A percentile compares a stretch with the other conserved stretches of the same genome.
Evolutionary conservation across 352 stramenopile genomes (phyloP).

Genomic region (Phytophthora pini): DNA sequence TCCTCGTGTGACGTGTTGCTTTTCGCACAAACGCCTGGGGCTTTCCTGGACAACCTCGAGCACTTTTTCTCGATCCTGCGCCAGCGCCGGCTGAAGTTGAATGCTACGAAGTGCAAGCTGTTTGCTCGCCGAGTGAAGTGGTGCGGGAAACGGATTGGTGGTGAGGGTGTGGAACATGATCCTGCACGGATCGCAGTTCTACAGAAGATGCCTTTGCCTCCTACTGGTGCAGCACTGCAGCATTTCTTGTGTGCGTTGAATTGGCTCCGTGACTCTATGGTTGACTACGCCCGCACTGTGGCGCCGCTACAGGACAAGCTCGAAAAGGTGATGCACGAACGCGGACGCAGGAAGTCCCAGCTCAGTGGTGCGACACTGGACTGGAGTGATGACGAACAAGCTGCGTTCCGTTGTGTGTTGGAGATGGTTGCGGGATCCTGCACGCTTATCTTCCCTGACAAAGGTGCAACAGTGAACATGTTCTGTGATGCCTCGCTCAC

Average conservation of each 20-base stretch:
- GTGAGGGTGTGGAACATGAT: conserved; percentile 13
- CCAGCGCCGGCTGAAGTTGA: conserved; percentile 10
- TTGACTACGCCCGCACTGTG: neutral
- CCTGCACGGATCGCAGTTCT: neutral
- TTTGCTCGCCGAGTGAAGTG: conserved; percentile 22
- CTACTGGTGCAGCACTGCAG: conserved; percentile 8
- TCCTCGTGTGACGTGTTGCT: conserved; percentile 2
- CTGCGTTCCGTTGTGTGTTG: neutral
- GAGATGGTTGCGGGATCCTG: conserved; percentile 13
- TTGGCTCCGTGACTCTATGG: conserved; percentile 15
- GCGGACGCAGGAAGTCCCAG: conserved; percentile 11
- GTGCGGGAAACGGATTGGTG: conserved; percentile 17
- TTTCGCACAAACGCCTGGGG: neutral
- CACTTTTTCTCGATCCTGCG: conserved; percentile 6
- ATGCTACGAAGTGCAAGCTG: conserved; percentile 20
- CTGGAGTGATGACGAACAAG: conserved; percentile 8
- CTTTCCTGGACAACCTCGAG: neutral
- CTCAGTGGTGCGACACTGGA: conserved; percentile 11
- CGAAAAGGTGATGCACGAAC: neutral
- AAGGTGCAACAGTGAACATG: conserved; percentile 3
- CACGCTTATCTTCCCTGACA: conserved; percentile 16
- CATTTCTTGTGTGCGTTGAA: conserved; percentile 26
- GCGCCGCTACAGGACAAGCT: conserved; percentile 11
- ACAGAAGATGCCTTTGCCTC: conserved; percentile 15
- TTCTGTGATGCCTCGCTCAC: conserved; percentile 13